A percentile compares a stretch with the other conserved stretches of the same genome.
Evolutionary conservation across 176 grass and related monocot species (phyloP).

Genomic region (Zizania latifolia): DNA sequence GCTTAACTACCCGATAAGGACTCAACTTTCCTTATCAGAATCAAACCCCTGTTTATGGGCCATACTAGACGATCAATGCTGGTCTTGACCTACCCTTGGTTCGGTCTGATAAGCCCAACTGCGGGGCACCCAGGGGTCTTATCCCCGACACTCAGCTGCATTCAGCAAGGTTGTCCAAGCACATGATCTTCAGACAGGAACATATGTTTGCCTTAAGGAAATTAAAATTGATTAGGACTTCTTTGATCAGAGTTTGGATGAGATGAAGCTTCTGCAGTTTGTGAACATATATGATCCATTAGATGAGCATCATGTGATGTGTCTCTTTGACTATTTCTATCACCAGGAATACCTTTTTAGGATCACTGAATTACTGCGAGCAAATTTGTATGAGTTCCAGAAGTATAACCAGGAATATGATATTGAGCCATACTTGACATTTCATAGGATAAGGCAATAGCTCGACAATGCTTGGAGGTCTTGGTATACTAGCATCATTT

Average conservation of each 20-base stretch:
- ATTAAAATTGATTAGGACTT: conserved; percentile 98
- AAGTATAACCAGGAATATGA: conserved; percentile 91
- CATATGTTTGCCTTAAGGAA: conserved; percentile 90
- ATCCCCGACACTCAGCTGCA: conserved; percentile 88
- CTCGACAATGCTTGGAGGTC: conserved; percentile 86
- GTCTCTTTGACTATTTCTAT: conserved; percentile 97
- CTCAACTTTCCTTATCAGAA: no score
- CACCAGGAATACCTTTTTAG: conserved; percentile 99
- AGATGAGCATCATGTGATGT: conserved; percentile 74
- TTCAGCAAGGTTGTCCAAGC: conserved; percentile 97
- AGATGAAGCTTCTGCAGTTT: conserved; percentile 95
- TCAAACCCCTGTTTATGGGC: no score
- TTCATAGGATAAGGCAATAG: conserved; percentile 91
- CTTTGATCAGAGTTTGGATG: conserved; percentile 95
- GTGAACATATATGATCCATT: conserved; percentile 87
- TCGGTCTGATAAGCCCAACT: no score
- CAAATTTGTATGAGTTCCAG: conserved; percentile 94
- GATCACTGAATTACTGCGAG: conserved; percentile 84
- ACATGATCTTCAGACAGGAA: conserved; percentile 78
- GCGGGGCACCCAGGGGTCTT: no score
- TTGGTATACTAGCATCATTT: conserved; percentile 78
- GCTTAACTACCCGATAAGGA: no score
- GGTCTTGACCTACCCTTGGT: no score
- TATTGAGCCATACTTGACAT: conserved; percentile 66
- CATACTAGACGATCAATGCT: no score